These are phyloP conservation scores for Tolypocladium capitatum DNA, from an alignment of 2,329 filamentous ascomycete genomes.

Conservation along the genomic window DNA sequence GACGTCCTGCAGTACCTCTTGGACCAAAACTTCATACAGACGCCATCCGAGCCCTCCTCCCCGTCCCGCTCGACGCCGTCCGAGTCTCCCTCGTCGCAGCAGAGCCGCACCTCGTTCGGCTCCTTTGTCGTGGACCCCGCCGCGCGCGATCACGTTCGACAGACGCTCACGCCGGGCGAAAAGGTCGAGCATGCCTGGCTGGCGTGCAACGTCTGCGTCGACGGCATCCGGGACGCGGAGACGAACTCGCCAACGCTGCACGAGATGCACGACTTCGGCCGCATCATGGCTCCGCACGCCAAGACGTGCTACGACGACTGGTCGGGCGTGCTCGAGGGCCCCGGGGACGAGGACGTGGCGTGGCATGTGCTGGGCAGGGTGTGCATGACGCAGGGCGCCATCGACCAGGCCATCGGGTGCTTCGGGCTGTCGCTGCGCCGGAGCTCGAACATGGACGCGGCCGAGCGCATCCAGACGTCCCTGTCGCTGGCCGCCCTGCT, in stretches of 20 bases:
- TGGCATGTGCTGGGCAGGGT: slow-evolving; percentile 21
- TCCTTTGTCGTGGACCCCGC: slow-evolving; percentile 11
- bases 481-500: slow-evolving; percentile 10
- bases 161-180: slow-evolving; percentile 7
- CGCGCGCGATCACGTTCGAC: slow-evolving; percentile 10
- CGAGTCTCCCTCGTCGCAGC: slow-evolving; percentile 7
- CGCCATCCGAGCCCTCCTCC: slow-evolving; percentile 4
- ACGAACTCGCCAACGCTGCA: slow-evolving; percentile 7
- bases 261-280: slow-evolving; percentile 12
- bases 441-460: slow-evolving; percentile 3
- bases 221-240: slow-evolving; percentile 9
- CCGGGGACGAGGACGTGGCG: slow-evolving; percentile 20
- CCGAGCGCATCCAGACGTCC: slow-evolving; percentile 10
- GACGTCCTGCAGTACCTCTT: slow-evolving; percentile 11
- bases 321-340: slow-evolving; percentile 6
- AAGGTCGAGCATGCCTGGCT: slow-evolving; percentile 11
- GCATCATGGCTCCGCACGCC: slow-evolving; percentile 14
- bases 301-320: slow-evolving; percentile 14
- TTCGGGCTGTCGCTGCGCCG: slow-evolving; percentile 11
- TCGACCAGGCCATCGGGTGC: slow-evolving; percentile 13
- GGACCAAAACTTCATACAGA: slow-evolving; percentile 13
- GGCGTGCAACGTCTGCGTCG: slow-evolving; percentile 12
- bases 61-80: slow-evolving; percentile 6
- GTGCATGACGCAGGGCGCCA: slow-evolving; percentile 13
- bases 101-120: slow-evolving; percentile 7